A percentile compares a stretch with the other conserved stretches of the same genome.
phyloP scores from a whole-genome alignment of 768 basidiomycete genomes.

The Boletus tomentosulus region DNA sequence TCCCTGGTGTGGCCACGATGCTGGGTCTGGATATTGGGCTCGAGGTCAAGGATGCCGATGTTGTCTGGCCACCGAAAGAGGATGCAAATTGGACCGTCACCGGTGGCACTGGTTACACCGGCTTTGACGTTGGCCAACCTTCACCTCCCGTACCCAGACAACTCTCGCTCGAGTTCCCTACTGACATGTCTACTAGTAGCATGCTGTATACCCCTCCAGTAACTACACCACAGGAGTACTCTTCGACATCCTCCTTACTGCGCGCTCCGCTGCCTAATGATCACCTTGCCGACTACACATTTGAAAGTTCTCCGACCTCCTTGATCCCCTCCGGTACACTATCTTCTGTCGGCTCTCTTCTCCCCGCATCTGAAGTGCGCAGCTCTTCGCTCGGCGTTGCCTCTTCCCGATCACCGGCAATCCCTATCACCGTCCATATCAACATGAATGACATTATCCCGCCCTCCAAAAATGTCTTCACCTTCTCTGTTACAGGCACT shows the following conservation, averaged over 20 bases:
- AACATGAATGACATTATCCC: conserved; percentile 76
- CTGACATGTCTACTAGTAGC: conserved; percentile 14
- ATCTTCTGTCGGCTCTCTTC: conserved; percentile 38
- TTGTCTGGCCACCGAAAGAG: conserved; percentile 57
- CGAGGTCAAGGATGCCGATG: conserved; percentile 63
- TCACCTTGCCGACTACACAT: conserved; percentile 68
- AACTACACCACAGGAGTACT: conserved; percentile 37
- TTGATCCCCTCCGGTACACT: conserved; percentile 40
- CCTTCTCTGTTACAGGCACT: conserved; percentile 62
- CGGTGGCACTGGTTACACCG: conserved; percentile 67
- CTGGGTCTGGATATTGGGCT: conserved; percentile 74
- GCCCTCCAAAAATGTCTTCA: conserved; percentile 59
- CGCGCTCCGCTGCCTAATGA: conserved; percentile 69
- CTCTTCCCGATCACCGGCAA: conserved; percentile 43
- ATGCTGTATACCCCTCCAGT: conserved; percentile 21
- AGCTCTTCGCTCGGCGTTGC: conserved; percentile 34
- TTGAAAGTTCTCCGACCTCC: conserved; percentile 59
- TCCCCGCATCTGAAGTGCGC: conserved; percentile 29
- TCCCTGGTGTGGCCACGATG: conserved; percentile 76
- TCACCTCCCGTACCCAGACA: conserved; percentile 40
- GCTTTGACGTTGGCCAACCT: conserved; percentile 54
- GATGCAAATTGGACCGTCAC: conserved; percentile 55
- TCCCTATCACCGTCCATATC: conserved; percentile 68
- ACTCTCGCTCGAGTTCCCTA: conserved; percentile 46
- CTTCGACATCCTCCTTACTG: conserved; percentile 60